phyloP scores from a whole-genome alignment of 805 yeast species.

The Huiozyma naganishii region DNA sequence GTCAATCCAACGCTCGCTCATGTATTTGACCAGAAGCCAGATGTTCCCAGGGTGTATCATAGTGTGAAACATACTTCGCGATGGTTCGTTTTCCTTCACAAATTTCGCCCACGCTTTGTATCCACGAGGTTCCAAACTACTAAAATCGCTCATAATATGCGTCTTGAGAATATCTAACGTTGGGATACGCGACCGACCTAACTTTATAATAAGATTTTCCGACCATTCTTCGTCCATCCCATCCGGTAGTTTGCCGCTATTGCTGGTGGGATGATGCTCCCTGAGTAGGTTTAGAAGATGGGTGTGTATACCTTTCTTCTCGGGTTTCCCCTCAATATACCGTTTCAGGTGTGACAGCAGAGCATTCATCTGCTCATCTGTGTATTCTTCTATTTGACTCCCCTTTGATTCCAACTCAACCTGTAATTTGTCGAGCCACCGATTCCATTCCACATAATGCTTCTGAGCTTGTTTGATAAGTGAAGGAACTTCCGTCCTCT shows the following conservation, averaged over 20 bases:
- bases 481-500: background rate
- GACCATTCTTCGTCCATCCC: constrained; percentile 18
- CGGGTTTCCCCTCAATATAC: constrained; percentile 7
- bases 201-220: background rate
- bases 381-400: constrained; percentile 10
- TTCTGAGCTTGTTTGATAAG: background rate
- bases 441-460: too few relatives aligned
- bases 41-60: constrained; percentile 10
- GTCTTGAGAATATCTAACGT: constrained; percentile 12
- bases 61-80: constrained; percentile 9
- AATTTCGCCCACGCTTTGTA: constrained; percentile 23
- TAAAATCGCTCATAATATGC: constrained; percentile 6
- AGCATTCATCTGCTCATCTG: constrained; percentile 11
- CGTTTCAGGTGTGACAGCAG: constrained; percentile 13
- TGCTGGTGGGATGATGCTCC: constrained; percentile 3
- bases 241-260: background rate
- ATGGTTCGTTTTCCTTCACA: constrained; percentile 20
- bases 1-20: constrained; percentile 21
- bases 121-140: constrained; percentile 11
- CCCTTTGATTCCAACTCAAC: background rate
- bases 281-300: constrained; percentile 12
- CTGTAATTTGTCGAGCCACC: too few relatives aligned
- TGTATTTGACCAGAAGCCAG: constrained; percentile 19
- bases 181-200: constrained; percentile 8
- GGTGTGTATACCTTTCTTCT: constrained; percentile 6